These are phyloP conservation scores for Lentinula guzmanii DNA, from an alignment of 768 basidiomycete species.

Conservation along the genomic window DNA sequence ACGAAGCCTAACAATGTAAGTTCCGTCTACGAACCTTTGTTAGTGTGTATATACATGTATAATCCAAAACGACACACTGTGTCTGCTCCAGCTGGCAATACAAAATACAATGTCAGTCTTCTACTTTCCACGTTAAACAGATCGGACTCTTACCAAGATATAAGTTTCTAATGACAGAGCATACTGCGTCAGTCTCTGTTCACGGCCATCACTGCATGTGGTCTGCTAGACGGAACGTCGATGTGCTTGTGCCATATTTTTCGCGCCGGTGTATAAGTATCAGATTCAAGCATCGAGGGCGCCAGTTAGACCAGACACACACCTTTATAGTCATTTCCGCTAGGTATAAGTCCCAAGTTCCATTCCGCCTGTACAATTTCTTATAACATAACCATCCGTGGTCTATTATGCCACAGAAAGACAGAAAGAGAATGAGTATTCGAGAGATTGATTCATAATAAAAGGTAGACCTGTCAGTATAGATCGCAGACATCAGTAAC, in stretches of 20 bases:
- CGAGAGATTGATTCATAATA: background rate
- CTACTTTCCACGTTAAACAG: background rate
- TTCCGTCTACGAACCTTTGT: slow-evolving; percentile 2
- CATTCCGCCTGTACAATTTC: slow-evolving; percentile 2
- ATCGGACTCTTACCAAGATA: background rate
- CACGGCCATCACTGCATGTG: slow-evolving; percentile 1
- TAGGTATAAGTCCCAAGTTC: background rate
- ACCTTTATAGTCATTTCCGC: slow-evolving; percentile 1
- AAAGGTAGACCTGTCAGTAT: slow-evolving; percentile 9
- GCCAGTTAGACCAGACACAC: background rate
- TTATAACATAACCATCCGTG: slow-evolving; percentile 1
- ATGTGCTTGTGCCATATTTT: slow-evolving; percentile 4
- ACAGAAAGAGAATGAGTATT: no score
- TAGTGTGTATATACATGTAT: background rate
- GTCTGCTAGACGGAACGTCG: no score
- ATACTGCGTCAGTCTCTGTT: background rate
- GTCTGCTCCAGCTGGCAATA: background rate
- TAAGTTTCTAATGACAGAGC: background rate
- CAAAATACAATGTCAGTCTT: background rate
- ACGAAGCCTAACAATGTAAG: slow-evolving; percentile 3
- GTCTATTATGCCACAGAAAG: background rate
- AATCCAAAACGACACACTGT: background rate
- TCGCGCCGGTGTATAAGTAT: background rate
- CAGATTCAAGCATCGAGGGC: background rate
- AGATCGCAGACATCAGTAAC: slow-evolving; percentile 13